Evolutionary conservation across 176 grass and related monocot genomes (phyloP), one percentile per base, ranked within the genome.

Genomic region (Oryza nivara): DNA sequence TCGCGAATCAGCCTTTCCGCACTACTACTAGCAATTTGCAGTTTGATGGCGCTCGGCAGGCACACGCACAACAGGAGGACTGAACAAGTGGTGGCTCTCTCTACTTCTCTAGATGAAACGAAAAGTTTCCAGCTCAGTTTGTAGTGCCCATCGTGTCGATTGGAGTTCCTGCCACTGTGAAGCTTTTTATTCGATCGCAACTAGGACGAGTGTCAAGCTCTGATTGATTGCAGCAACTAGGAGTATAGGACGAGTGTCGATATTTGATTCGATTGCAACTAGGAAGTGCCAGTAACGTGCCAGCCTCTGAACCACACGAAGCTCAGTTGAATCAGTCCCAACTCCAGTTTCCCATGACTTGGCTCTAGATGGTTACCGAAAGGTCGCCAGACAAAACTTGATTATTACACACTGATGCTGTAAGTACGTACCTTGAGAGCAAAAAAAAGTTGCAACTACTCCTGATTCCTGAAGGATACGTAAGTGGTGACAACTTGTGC

Each of bases 401-500:
- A 60, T 6, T 38, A 9, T 30, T 34, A 32, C 58, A 48, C 22
- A 20, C 25, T 48, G 63, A 80, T 5, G 72, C 45, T 17, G 17
- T 35, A 65, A 52, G 54, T 56, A 12, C 22, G 2, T 1, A 25
- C 23, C 30, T 49, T 63, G n/a, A 25, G 77, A 78, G 38, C 60
- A 49, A 68, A 72, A 61, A 61, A 68, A 12, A 5, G 35, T 52
- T 60, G 17, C 4, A 71, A 35, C n/a, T 30, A 35, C n/a, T 30
- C 40, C 67, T 72, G 35, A 35, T 16, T 30, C 40, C 67, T 65
- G 35, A 4, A 78, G 3, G 12, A 72, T 60, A 69, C 16, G 49
- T 40, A 36, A 64, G 56, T 61, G 17, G n/a, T 23, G 58, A 63
- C 69, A 80, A 67, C 32, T 56, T 86, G 58, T 11, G 44, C 56